Evolutionary conservation across 805 yeast genomes (phyloP), one percentile per base, ranked within the genome.

Genomic region (Zygoascus bituminiphila): DNA sequence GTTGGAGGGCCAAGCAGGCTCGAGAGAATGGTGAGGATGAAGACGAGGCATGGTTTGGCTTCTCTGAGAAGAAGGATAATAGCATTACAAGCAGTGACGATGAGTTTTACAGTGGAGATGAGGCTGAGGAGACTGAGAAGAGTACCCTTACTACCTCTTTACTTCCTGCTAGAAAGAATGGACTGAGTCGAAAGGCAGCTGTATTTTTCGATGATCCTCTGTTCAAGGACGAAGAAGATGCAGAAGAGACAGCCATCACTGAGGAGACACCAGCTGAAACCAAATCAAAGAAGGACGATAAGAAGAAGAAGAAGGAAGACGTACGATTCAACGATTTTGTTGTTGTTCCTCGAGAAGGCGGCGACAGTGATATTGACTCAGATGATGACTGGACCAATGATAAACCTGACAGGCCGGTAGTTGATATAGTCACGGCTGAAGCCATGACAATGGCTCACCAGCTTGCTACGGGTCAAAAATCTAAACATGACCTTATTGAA

Each of bases 391-490:
- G 62, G 38, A 67, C 63, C 10, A 56, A 61, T 26, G 64, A 66
- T 31, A 54, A 61, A 51, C 39, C 40, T 41, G 23, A 51, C 24
- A 44, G 56, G 53, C 53, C 61, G 46, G 83, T 79, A 51, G 80
- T 87, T 44, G 95, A 87, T 54, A 71, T 89, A 51, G 94, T 93
- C 17, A 88, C 96, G 1, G 95, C 84, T 1, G 95, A 88, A 64
- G 96, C 96, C 4, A 93, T 93, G 99, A 93, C 98, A 0, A 71
- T 93, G 59, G 98, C 98, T 0, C 99, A 93, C 63, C 88, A 93
- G 66, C 74, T 93, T 36, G 98, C 98, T 0, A 66, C 88, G 22
- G 96, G 96, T 8, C 88, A 87, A 60, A 84, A 75, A 71, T 78
- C 82, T 44, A 88, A 83, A 62, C 82, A 86, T 58, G 95, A 88